Percentiles rank a stretch among this genome's conserved stretches.
These are phyloP conservation scores for Exsudoporus frostii DNA, from an alignment of 768 basidiomycete species.

Conservation along the genomic window DNA sequence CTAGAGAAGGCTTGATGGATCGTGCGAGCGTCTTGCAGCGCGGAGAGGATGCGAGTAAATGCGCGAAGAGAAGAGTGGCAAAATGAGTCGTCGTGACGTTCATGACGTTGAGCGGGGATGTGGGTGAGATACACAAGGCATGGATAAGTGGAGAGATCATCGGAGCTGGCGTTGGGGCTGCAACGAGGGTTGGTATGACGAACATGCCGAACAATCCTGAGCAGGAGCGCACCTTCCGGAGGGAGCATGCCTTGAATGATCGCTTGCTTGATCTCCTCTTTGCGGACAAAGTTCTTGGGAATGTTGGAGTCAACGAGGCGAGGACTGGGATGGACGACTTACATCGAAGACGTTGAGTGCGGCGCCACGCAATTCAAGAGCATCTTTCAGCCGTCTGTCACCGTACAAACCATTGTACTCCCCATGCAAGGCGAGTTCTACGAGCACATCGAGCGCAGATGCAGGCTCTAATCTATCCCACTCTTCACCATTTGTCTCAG, in stretches of 20 bases:
- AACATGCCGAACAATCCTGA: neutral
- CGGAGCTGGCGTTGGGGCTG: slow-evolving; percentile 35
- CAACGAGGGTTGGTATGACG: neutral
- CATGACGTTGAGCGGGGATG: slow-evolving; percentile 53
- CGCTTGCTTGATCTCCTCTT: slow-evolving; percentile 65
- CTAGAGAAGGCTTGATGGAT: slow-evolving; percentile 53
- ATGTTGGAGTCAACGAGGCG: neutral
- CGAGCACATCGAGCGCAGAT: slow-evolving; percentile 77
- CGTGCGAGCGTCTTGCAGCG: slow-evolving; percentile 64
- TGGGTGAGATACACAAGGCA: slow-evolving; percentile 62
- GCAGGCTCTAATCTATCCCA: slow-evolving; percentile 85
- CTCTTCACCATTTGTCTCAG: slow-evolving; percentile 86
- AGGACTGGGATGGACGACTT: slow-evolving; percentile 6
- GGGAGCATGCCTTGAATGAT: slow-evolving; percentile 74
- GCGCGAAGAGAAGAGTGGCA: slow-evolving; percentile 74
- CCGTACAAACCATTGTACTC: slow-evolving; percentile 75
- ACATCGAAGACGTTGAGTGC: slow-evolving; percentile 87
- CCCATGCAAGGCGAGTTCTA: slow-evolving; percentile 81
- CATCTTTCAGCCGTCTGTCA: slow-evolving; percentile 58
- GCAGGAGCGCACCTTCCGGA: slow-evolving; percentile 40
- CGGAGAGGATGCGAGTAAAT: slow-evolving; percentile 68
- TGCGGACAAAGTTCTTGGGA: slow-evolving; percentile 68
- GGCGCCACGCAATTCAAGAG: slow-evolving; percentile 69
- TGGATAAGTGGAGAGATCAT: slow-evolving; percentile 67
- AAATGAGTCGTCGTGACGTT: slow-evolving; percentile 66